These are phyloP conservation scores for Ogataea minuta DNA, from an alignment of 805 yeast genomes.

Conservation along the genomic window DNA sequence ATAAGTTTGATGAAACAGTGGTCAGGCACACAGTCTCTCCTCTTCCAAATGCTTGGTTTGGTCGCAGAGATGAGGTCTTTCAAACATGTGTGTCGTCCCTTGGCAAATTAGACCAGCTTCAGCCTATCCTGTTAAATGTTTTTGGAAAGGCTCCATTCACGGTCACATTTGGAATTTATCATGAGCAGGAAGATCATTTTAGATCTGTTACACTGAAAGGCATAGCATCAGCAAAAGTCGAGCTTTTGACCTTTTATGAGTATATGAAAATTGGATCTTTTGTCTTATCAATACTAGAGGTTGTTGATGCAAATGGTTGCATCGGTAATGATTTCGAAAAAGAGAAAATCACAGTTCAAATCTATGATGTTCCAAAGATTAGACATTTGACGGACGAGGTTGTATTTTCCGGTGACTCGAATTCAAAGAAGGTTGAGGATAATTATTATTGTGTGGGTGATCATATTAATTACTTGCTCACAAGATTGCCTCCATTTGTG, in stretches of 20 bases:
- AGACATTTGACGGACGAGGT: conserved; percentile 37
- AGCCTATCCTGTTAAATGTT: conserved; percentile 55
- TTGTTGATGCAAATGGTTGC: conserved; percentile 75
- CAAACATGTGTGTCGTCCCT: conserved; percentile 33
- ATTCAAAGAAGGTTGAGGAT: conserved; percentile 4
- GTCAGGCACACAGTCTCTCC: conserved; percentile 54
- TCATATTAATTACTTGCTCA: conserved; percentile 68
- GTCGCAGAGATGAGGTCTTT: conserved; percentile 15
- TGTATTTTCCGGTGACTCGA: conserved; percentile 25
- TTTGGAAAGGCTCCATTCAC: conserved; percentile 62
- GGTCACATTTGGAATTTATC: conserved; percentile 55
- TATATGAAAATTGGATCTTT: conserved; percentile 70
- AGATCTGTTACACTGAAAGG: conserved; percentile 45
- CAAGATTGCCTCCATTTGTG: conserved; percentile 78
- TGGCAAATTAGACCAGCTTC: conserved; percentile 30
- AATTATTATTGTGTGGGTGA: conserved; percentile 88
- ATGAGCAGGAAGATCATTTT: conserved; percentile 55
- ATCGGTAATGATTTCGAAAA: conserved; percentile 39
- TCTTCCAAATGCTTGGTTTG: conserved; percentile 53
- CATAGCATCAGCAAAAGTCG: conserved; percentile 38
- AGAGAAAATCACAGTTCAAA: conserved; percentile 44
- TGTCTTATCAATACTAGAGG: conserved; percentile 51
- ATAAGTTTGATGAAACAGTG: conserved; percentile 33
- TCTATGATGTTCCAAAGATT: conserved; percentile 78
- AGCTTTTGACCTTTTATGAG: conserved; percentile 45